These are phyloP conservation scores for Zelonia costaricensis DNA, from an alignment of 208 protist species.

Conservation along the genomic window DNA sequence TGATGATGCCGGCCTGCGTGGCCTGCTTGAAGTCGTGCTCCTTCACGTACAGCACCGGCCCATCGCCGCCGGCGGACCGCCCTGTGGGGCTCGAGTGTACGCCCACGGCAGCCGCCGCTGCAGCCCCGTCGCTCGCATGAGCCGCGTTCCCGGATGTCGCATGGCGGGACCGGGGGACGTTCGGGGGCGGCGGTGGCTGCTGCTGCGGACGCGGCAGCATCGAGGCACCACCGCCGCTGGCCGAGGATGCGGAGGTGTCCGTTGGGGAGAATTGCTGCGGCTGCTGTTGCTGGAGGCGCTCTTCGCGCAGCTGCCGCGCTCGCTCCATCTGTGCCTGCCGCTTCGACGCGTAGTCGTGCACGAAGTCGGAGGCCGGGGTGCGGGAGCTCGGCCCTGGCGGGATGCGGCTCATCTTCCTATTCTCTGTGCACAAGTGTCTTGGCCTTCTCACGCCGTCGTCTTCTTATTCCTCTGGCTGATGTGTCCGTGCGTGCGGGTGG, in stretches of 20 bases:
- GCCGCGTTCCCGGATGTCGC: slow-evolving; percentile 1
- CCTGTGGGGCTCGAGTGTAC: neutral
- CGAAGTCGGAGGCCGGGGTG: slow-evolving; percentile 71
- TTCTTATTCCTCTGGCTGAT: too few species aligned
- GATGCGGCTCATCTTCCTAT: too few species aligned
- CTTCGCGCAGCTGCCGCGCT: slow-evolving; percentile 69
- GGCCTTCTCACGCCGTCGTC: too few species aligned
- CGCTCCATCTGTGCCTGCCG: slow-evolving; percentile 81
- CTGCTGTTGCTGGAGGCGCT: slow-evolving; percentile 47
- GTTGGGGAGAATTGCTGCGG: slow-evolving; percentile 9
- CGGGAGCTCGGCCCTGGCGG: slow-evolving; percentile 20
- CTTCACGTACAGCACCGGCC: slow-evolving; percentile 53
- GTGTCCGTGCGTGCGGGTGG: neutral
- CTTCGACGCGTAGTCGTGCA: slow-evolving; percentile 89
- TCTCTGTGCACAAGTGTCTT: too few species aligned
- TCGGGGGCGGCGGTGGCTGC: slow-evolving; percentile 12
- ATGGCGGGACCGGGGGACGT: slow-evolving; percentile 9
- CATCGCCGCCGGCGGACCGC: neutral
- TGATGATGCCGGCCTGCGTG: slow-evolving; percentile 77
- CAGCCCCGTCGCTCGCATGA: neutral
- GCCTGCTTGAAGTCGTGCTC: slow-evolving; percentile 79
- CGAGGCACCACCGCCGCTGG: neutral
- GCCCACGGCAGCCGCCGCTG: neutral
- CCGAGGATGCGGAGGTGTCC: slow-evolving; percentile 3
- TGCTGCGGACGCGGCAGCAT: neutral